Percentiles rank a stretch among this genome's conserved stretches.
Conservation (phyloP, 805 yeast genomes). For the Myxozyma vanderwaltii region DNA sequence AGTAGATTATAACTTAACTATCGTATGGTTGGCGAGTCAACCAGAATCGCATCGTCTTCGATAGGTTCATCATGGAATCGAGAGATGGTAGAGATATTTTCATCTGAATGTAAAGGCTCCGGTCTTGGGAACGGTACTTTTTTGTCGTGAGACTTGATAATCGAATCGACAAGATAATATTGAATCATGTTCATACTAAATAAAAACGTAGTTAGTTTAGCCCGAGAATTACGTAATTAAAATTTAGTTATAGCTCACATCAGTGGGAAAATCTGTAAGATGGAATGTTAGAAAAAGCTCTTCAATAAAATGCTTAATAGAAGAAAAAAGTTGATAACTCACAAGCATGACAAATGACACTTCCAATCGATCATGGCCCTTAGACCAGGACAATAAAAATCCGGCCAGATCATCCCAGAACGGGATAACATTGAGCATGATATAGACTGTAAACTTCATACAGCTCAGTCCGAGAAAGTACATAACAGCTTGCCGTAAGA, state of each 20-base stretch:
- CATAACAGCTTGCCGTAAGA: constrained; percentile 67
- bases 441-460: constrained; percentile 64
- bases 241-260: constrained; percentile 30
- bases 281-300: not conserved
- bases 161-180: constrained; percentile 59
- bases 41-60: constrained; percentile 22
- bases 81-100: constrained; percentile 5
- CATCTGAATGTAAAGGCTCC: constrained; percentile 1
- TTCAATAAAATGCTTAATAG: not conserved
- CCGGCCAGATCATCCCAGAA: constrained; percentile 70
- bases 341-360: constrained; percentile 84
- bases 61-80: constrained; percentile 25
- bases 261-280: constrained; percentile 40
- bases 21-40: not conserved
- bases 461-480: constrained; percentile 63
- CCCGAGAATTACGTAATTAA: not conserved
- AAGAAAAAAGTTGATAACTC: constrained; percentile 58
- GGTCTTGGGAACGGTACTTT: not conserved
- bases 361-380: constrained; percentile 76
- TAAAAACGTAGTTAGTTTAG: constrained; percentile 1
- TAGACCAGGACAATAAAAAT: constrained; percentile 80
- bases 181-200: constrained; percentile 50
- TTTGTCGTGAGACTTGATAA: constrained; percentile 54
- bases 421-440: constrained; percentile 63
- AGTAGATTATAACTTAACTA: not conserved